phyloP scores from a whole-genome alignment of 2,329 filamentous ascomycete genomes.

The Exophiala alcalophila region DNA sequence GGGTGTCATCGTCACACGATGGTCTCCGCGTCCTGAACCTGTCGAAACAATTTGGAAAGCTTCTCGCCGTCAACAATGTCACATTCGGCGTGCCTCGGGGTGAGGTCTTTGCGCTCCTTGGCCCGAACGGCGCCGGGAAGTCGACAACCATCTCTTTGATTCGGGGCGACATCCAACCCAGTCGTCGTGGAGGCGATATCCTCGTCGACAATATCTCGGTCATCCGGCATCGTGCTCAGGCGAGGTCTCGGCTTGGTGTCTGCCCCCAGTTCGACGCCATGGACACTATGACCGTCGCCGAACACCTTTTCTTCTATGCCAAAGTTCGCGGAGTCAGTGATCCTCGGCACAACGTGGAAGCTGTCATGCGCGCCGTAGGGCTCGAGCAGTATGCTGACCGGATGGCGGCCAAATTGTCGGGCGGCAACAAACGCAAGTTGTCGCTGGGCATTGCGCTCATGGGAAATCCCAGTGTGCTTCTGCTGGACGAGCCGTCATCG shows the following conservation, averaged over 20 bases:
- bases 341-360: conserved; percentile 71
- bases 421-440: conserved; percentile 92
- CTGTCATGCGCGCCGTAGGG: conserved; percentile 78
- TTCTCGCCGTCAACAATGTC: conserved; percentile 81
- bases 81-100: conserved; percentile 76
- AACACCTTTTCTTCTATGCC: conserved; percentile 87
- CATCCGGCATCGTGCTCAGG: conserved; percentile 65
- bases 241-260: conserved; percentile 77
- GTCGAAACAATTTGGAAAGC: conserved; percentile 73
- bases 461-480: conserved; percentile 81
- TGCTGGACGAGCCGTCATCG: conserved; percentile 84
- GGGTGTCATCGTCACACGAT: conserved; percentile 60
- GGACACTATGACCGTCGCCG: conserved; percentile 83
- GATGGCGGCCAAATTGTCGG: conserved; percentile 76
- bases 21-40: conserved; percentile 77
- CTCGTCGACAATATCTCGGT: conserved; percentile 77
- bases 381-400: conserved; percentile 67
- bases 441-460: conserved; percentile 86
- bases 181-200: conserved; percentile 69
- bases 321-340: conserved; percentile 74
- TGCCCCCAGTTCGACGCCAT: conserved; percentile 87
- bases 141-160: conserved; percentile 86
- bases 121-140: conserved; percentile 89
- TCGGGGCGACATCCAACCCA: conserved; percentile 79
- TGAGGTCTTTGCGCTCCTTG: conserved; percentile 84